These are phyloP conservation scores for Cocos nucifera DNA, from an alignment of 176 grass and related monocot species.

Conservation along the genomic window DNA sequence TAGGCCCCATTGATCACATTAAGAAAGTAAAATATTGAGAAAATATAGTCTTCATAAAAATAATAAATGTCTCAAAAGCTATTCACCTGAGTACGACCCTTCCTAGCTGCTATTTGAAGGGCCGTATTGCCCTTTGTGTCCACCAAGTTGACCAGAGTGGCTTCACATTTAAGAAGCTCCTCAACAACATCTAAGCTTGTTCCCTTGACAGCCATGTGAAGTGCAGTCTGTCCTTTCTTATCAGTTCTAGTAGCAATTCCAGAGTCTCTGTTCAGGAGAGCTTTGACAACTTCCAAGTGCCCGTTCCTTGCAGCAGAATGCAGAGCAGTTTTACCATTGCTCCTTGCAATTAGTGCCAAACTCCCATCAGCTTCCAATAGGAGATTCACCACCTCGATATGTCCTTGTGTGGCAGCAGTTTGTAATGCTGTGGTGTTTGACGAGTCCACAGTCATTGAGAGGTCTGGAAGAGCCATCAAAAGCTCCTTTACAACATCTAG, in stretches of 20 bases:
- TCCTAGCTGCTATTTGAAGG: conserved; percentile 79
- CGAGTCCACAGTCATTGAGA: conserved; percentile 82
- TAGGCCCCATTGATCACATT: too few species aligned
- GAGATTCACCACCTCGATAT: conserved; percentile 59
- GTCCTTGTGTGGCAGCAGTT: conserved; percentile 83
- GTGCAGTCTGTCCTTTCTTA: conserved; percentile 95
- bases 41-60: too few species aligned
- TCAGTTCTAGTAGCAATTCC: conserved; percentile 55
- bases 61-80: too few species aligned
- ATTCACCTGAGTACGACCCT: conserved; percentile 44
- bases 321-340: conserved; percentile 92
- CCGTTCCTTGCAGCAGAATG: conserved; percentile 85
- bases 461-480: conserved; percentile 49
- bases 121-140: conserved; percentile 84
- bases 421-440: conserved; percentile 88
- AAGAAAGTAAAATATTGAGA: too few species aligned
- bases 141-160: conserved; percentile 43
- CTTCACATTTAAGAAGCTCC: conserved; percentile 50
- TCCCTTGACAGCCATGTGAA: conserved; percentile 93
- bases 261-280: conserved; percentile 52
- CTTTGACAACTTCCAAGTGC: conserved; percentile 68
- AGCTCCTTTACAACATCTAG: conserved; percentile 81
- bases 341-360: conserved; percentile 76
- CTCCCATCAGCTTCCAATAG: conserved; percentile 64
- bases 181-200: conserved; percentile 46